Percentiles rank a stretch among this genome's conserved stretches.
These are phyloP conservation scores for Trypanosoma melophagium DNA, from an alignment of 208 protist genomes.

Conservation along the genomic window DNA sequence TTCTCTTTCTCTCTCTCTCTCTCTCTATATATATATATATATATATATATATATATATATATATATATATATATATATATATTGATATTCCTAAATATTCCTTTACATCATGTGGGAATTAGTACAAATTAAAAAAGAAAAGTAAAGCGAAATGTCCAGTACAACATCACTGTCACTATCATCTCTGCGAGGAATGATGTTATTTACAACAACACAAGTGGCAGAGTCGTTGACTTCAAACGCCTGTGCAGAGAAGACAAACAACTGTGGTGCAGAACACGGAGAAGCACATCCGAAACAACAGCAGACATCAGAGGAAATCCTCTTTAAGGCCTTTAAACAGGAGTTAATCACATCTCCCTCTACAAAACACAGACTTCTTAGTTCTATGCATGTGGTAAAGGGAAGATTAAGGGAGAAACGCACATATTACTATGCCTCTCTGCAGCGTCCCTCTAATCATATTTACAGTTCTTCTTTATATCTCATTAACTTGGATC, in stretches of 20 bases:
- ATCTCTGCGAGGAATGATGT: background rate
- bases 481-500: background rate
- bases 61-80: no score
- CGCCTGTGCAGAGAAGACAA: background rate
- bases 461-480: background rate
- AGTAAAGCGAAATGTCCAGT: background rate
- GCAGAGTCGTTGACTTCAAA: slow-evolving; percentile 5
- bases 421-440: background rate
- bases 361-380: background rate
- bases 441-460: background rate
- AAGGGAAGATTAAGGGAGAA: no score
- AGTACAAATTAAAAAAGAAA: slow-evolving; percentile 1
- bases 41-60: no score
- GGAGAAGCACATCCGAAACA: background rate
- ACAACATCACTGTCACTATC: no score
- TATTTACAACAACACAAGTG: background rate
- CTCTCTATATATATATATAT: no score
- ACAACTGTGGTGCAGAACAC: no score
- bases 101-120: no score
- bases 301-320: background rate
- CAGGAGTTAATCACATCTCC: slow-evolving; percentile 4
- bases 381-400: no score
- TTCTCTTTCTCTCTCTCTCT: background rate
- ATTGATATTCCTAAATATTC: no score
- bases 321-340: slow-evolving; percentile 13